These are phyloP conservation scores for Dactylellina leptospora DNA, from an alignment of 2,329 filamentous ascomycete genomes.

Conservation along the genomic window DNA sequence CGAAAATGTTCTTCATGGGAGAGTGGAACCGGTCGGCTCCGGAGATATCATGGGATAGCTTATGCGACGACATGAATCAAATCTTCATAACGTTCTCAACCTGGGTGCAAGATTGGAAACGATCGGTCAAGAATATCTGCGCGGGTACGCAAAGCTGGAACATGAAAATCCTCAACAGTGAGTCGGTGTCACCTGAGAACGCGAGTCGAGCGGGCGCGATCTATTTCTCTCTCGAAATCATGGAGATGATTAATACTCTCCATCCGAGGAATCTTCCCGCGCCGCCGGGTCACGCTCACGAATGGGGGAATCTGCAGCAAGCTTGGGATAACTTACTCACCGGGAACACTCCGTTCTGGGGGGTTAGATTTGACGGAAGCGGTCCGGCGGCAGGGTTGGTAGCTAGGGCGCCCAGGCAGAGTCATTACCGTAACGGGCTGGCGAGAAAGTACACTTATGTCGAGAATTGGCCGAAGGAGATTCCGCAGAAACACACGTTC, in stretches of 20 bases:
- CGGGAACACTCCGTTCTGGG: not conserved
- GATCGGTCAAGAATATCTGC: not conserved
- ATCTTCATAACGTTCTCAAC: not conserved
- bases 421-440: not conserved
- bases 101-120: not conserved
- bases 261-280: not conserved
- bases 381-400: not conserved
- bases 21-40: not conserved
- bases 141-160: not conserved
- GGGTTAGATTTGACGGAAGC: not conserved
- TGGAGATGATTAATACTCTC: not conserved
- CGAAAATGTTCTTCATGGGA: constrained; percentile 1
- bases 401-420: not conserved
- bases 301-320: not conserved
- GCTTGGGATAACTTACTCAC: not conserved
- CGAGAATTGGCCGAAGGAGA: not conserved
- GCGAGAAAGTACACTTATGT: not conserved
- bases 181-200: not conserved
- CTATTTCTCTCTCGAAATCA: not conserved
- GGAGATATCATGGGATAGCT: not conserved
- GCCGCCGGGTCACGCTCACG: not conserved
- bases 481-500: not conserved
- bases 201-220: not conserved
- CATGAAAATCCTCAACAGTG: not conserved
- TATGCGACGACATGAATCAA: not conserved